A percentile compares a stretch with the other conserved stretches of the same genome.
These are phyloP conservation scores for Vigna angularis DNA, from an alignment of 306 rosid species.

Conservation along the genomic window DNA sequence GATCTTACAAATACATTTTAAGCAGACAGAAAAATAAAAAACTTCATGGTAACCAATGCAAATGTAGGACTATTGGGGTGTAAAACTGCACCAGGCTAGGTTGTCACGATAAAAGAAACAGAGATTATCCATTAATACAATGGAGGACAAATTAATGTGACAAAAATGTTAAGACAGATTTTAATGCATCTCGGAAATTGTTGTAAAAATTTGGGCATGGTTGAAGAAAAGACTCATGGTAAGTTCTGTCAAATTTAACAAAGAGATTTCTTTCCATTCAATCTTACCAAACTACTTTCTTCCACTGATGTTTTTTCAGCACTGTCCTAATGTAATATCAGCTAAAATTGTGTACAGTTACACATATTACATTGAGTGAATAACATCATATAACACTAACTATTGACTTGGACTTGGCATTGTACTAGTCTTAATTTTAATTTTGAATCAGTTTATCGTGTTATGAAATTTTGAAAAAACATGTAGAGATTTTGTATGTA, in stretches of 20 bases:
- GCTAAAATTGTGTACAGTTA: neutral
- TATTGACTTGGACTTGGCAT: constrained; percentile 12
- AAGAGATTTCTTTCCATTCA: neutral
- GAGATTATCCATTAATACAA: neutral
- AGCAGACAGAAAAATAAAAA: neutral
- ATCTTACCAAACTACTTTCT: neutral
- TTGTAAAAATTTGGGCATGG: constrained; percentile 3
- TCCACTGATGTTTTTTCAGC: neutral
- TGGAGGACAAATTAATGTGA: constrained; percentile 22
- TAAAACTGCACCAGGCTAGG: neutral
- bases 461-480: neutral
- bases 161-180: constrained; percentile 24
- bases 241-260: neutral
- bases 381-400: neutral
- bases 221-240: neutral
- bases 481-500: neutral
- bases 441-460: neutral
- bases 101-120: constrained; percentile 1
- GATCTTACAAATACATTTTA: neutral
- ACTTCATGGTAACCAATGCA: neutral
- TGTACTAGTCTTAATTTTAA: neutral
- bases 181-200: neutral
- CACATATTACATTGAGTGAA: neutral
- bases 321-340: neutral
- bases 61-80: constrained; percentile 24